These are phyloP conservation scores for Vitis hybrid DNA, from an alignment of 177 flowering plant species.

Conservation along the genomic window DNA sequence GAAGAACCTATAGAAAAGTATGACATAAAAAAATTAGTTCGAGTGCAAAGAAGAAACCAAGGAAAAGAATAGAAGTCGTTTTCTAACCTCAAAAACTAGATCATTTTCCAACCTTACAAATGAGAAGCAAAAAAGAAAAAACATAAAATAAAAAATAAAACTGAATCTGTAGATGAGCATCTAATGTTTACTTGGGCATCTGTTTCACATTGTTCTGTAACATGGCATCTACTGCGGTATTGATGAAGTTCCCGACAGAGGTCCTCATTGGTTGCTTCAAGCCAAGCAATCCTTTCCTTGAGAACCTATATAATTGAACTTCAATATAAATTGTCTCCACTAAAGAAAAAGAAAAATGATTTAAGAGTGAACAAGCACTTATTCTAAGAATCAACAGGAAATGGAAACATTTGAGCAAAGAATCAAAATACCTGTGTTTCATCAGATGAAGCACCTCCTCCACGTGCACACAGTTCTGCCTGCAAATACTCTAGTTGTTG, in stretches of 20 bases:
- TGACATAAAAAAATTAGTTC: background rate
- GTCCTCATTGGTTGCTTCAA: conserved; percentile 86
- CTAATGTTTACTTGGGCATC: conserved; percentile 44
- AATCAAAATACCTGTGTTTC: conserved; percentile 74
- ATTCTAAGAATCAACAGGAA: background rate
- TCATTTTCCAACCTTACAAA: background rate
- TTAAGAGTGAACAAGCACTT: background rate
- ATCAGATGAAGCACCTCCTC: conserved; percentile 73
- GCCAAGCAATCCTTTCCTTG: conserved; percentile 91
- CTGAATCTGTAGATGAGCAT: background rate
- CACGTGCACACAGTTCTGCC: conserved; percentile 91
- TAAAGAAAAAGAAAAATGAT: background rate
- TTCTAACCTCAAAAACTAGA: no score
- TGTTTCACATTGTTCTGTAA: conserved; percentile 47
- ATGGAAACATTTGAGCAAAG: background rate
- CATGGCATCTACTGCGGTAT: conserved; percentile 56
- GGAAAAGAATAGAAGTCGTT: background rate
- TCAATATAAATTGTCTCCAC: background rate
- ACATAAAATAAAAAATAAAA: background rate
- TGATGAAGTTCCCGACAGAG: conserved; percentile 82
- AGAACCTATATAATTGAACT: conserved; percentile 51
- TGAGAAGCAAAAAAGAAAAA: background rate
- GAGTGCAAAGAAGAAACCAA: background rate
- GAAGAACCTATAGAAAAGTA: no score
- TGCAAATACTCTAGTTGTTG: conserved; percentile 90